These are phyloP conservation scores for Ulmus americana DNA, from an alignment of 331 rosid species.

Conservation along the genomic window DNA sequence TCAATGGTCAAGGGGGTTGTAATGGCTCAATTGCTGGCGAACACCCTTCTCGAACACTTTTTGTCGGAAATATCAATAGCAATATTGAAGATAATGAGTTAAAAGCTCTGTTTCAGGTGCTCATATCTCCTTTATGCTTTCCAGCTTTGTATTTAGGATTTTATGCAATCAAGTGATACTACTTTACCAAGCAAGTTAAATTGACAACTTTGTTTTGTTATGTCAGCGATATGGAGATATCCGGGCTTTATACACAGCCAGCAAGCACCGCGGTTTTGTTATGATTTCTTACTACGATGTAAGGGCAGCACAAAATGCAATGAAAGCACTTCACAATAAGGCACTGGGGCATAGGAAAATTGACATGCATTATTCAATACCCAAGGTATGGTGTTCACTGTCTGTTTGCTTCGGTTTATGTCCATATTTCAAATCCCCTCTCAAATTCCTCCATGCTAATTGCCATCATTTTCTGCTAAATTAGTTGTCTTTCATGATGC, in stretches of 20 bases:
- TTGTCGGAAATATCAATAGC: slow-evolving; percentile 74
- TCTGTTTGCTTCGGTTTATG: background rate
- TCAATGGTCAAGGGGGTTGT: slow-evolving; percentile 38
- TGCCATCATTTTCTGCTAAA: background rate
- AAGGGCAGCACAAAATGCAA: slow-evolving; percentile 74
- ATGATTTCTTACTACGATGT: slow-evolving; percentile 70
- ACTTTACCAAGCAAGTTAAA: slow-evolving; percentile 18
- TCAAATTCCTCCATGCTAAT: background rate
- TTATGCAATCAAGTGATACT: slow-evolving; percentile 20
- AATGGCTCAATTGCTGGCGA: slow-evolving; percentile 43
- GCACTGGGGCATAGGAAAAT: slow-evolving; percentile 58
- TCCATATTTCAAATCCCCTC: background rate
- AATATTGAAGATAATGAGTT: slow-evolving; percentile 65
- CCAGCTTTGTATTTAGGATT: slow-evolving; percentile 24
- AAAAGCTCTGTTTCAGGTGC: slow-evolving; percentile 78
- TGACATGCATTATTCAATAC: slow-evolving; percentile 72
- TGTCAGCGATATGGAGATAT: slow-evolving; percentile 70
- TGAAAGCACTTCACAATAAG: slow-evolving; percentile 63
- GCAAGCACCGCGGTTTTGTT: slow-evolving; percentile 81
- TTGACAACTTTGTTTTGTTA: slow-evolving; percentile 32
- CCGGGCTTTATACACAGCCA: slow-evolving; percentile 59
- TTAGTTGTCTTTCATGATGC: slow-evolving; percentile 14
- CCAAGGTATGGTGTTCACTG: slow-evolving; percentile 48
- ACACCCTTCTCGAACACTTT: slow-evolving; percentile 75
- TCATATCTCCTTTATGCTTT: slow-evolving; percentile 24